Evolutionary conservation across 805 yeast species (phyloP).

Genomic region (Ogataea nakhonphanomensis): DNA sequence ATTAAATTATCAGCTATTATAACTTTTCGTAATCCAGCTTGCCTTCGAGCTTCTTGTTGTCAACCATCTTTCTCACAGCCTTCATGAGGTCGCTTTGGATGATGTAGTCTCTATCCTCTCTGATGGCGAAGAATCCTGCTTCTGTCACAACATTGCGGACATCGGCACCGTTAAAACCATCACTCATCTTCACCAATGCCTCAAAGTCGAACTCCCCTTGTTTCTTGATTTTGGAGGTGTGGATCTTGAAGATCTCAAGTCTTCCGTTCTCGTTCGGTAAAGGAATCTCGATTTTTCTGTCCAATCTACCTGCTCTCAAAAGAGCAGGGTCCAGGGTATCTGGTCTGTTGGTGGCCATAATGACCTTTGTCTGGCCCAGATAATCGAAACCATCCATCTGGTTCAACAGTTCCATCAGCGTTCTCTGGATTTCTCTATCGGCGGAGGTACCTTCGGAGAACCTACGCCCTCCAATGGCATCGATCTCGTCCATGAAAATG

Average conservation of each 20-base stretch:
- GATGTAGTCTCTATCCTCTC: conserved; percentile 96
- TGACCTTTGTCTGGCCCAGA: conserved; percentile 93
- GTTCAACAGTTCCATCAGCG: conserved; percentile 92
- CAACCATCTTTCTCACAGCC: conserved; percentile 97
- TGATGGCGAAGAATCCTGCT: conserved; percentile 96
- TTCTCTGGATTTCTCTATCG: conserved; percentile 97
- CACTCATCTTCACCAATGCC: conserved; percentile 97
- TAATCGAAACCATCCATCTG: conserved; percentile 99
- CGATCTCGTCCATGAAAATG: conserved; percentile 97
- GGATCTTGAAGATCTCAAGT: conserved; percentile 90
- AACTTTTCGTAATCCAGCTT: conserved; percentile 92
- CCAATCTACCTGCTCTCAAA: conserved; percentile 95
- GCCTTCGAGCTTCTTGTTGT: conserved; percentile 95
- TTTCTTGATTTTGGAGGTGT: conserved; percentile 77
- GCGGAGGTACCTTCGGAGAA: conserved; percentile 98
- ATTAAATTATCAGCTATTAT: conserved; percentile 31
- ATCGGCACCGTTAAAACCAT: conserved; percentile 98
- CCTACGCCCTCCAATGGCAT: conserved; percentile 98
- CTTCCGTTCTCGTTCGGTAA: conserved; percentile 96
- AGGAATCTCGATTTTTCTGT: conserved; percentile 92
- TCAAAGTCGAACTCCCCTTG: conserved; percentile 96
- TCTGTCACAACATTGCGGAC: conserved; percentile 96
- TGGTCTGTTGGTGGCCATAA: conserved; percentile 99
- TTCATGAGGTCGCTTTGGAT: conserved; percentile 92
- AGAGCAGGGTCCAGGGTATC: conserved; percentile 97